Conservation (phyloP, 805 yeast genomes). For the Metschnikowia cerradonensis region DNA sequence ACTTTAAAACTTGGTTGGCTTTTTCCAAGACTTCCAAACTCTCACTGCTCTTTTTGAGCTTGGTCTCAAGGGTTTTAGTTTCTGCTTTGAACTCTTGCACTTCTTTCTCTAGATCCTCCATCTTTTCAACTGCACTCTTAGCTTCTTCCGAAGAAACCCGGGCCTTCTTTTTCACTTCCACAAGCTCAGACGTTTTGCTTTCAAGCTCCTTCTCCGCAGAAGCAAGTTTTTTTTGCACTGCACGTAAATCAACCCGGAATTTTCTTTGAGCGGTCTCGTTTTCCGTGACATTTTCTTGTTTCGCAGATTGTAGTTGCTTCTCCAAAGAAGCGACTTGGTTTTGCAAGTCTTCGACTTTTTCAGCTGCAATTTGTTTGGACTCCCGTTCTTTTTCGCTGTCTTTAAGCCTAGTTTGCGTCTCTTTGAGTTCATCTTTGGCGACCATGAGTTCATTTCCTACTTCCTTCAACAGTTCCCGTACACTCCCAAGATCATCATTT, state of each 20-base stretch:
- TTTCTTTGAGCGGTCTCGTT: background rate
- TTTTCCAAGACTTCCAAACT: slow-evolving; percentile 20
- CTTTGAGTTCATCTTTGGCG: slow-evolving; percentile 50
- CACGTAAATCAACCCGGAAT: slow-evolving; percentile 1
- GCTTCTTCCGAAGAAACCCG: background rate
- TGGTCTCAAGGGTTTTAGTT: background rate
- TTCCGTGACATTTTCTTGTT: background rate
- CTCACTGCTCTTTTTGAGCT: slow-evolving; percentile 5
- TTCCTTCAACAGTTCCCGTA: slow-evolving; percentile 71
- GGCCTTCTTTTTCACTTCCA: background rate
- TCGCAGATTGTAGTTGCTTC: background rate
- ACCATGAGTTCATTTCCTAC: slow-evolving; percentile 79
- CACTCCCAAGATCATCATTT: slow-evolving; percentile 59
- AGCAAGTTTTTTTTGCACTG: background rate
- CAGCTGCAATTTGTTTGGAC: slow-evolving; percentile 5
- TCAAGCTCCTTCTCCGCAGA: background rate
- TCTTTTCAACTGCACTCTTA: background rate
- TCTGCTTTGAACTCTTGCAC: background rate
- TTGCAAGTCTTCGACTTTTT: background rate
- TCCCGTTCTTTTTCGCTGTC: slow-evolving; percentile 17
- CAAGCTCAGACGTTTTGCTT: background rate
- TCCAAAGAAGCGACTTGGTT: background rate
- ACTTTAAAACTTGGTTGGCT: slow-evolving; percentile 18
- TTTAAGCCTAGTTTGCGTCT: slow-evolving; percentile 15
- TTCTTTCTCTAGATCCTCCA: background rate